A percentile compares a stretch with the other conserved stretches of the same genome.
These are phyloP conservation scores for Gyromitra esculenta DNA, from an alignment of 2,329 filamentous ascomycete species.

Conservation along the genomic window DNA sequence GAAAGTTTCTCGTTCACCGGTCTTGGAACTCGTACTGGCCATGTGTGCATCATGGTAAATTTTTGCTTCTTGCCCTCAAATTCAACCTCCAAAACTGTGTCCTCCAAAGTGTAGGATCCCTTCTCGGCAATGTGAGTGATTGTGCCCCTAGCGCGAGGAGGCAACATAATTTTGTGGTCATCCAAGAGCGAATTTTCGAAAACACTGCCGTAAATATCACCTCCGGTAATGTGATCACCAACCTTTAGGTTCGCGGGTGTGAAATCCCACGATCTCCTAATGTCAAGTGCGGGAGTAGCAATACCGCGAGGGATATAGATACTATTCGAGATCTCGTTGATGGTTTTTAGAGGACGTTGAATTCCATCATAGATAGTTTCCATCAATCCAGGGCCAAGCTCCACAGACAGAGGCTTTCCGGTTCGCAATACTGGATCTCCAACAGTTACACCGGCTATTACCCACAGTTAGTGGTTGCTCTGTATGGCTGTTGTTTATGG, in stretches of 20 bases:
- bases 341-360: constrained; percentile 89
- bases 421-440: constrained; percentile 91
- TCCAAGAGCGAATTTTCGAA: constrained; percentile 95
- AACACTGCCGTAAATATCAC: constrained; percentile 94
- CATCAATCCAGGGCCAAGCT: constrained; percentile 94
- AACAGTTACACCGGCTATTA: constrained; percentile 86
- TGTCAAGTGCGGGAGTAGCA: constrained; percentile 84
- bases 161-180: constrained; percentile 91
- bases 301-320: constrained; percentile 99
- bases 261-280: constrained; percentile 95
- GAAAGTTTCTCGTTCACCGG: constrained; percentile 91
- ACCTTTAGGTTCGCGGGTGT: constrained; percentile 85
- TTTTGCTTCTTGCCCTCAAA: constrained; percentile 96
- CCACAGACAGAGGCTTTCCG: constrained; percentile 95
- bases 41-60: constrained; percentile 98
- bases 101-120: constrained; percentile 91
- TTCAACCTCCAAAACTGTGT: constrained; percentile 94
- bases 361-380: constrained; percentile 99
- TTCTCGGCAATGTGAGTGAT: constrained; percentile 91
- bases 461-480: constrained; percentile 51
- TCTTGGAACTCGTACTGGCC: constrained; percentile 95
- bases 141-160: constrained; percentile 86
- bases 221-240: constrained; percentile 94
- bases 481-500: background rate
- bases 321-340: constrained; percentile 78